A percentile compares a stretch with the other conserved stretches of the same genome.
These are phyloP conservation scores for Mortierella sp. DNA, from an alignment of 371 early-diverging fungal genomes.

Conservation along the genomic window DNA sequence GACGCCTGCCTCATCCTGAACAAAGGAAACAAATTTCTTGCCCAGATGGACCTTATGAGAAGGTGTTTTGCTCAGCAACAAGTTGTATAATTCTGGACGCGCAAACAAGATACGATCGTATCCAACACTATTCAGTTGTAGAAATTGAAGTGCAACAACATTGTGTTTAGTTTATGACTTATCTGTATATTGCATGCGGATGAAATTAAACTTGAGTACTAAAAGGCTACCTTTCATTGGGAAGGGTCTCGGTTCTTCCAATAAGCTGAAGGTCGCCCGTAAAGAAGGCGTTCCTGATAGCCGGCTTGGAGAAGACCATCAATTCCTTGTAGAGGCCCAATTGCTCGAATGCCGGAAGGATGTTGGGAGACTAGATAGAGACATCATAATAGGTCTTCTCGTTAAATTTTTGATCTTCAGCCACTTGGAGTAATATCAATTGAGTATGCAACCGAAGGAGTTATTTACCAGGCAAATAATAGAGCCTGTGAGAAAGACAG, in stretches of 20 bases:
- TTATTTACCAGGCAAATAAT: no score
- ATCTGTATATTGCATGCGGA: background rate
- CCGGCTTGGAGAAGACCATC: constrained; percentile 8
- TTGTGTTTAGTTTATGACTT: background rate
- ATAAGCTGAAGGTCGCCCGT: background rate
- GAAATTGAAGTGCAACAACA: background rate
- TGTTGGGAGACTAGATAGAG: background rate
- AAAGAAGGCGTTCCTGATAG: background rate
- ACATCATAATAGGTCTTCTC: background rate
- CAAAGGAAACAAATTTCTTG: constrained; percentile 17
- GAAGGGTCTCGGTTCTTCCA: background rate
- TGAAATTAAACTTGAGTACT: background rate
- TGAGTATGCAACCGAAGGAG: no score
- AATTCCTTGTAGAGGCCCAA: constrained; percentile 17
- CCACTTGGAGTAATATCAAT: background rate
- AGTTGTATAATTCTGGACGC: constrained; percentile 20
- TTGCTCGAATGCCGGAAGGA: constrained; percentile 18
- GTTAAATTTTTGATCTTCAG: no score
- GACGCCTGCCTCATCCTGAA: constrained; percentile 28
- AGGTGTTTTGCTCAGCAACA: constrained; percentile 19
- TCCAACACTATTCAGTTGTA: background rate
- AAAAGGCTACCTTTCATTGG: background rate
- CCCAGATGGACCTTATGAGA: constrained; percentile 11
- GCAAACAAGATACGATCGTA: constrained; percentile 15
- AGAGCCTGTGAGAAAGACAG: no score